Conservation (phyloP, 805 yeast species). For the Saccharomycodes ludwigii region DNA sequence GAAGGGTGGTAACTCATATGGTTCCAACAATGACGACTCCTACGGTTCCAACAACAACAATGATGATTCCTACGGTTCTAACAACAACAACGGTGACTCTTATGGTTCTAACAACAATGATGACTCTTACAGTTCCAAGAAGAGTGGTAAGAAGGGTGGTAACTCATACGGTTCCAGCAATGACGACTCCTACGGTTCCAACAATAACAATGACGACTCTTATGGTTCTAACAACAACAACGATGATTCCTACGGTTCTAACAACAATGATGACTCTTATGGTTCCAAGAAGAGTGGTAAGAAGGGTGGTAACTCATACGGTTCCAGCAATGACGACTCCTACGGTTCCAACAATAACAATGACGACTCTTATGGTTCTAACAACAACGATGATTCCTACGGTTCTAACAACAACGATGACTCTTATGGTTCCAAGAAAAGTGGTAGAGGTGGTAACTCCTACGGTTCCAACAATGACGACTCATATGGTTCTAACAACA, state of each 20-base stretch:
- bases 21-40: conserved; percentile 13
- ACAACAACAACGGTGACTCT: conserved; percentile 14
- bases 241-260: conserved; percentile 14
- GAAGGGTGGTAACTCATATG: conserved; percentile 11
- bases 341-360: conserved; percentile 12
- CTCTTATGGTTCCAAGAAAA: conserved; percentile 17
- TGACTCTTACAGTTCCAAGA: conserved; percentile 21
- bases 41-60: conserved; percentile 17
- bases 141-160: too few relatives aligned
- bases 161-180: conserved; percentile 11
- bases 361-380: conserved; percentile 19
- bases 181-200: conserved; percentile 14
- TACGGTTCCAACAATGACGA: conserved; percentile 19
- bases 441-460: conserved; percentile 17
- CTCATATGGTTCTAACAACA: conserved; percentile 9
- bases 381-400: conserved; percentile 13
- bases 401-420: conserved; percentile 14
- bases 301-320: conserved; percentile 10
- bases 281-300: conserved; percentile 14
- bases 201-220: conserved; percentile 12
- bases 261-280: conserved; percentile 15
- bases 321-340: conserved; percentile 9
- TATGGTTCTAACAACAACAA: conserved; percentile 10
- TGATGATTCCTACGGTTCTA: conserved; percentile 12
- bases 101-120: conserved; percentile 13